phyloP scores from a whole-genome alignment of 768 basidiomycete genomes.

The Kwoniella dendrophila region DNA sequence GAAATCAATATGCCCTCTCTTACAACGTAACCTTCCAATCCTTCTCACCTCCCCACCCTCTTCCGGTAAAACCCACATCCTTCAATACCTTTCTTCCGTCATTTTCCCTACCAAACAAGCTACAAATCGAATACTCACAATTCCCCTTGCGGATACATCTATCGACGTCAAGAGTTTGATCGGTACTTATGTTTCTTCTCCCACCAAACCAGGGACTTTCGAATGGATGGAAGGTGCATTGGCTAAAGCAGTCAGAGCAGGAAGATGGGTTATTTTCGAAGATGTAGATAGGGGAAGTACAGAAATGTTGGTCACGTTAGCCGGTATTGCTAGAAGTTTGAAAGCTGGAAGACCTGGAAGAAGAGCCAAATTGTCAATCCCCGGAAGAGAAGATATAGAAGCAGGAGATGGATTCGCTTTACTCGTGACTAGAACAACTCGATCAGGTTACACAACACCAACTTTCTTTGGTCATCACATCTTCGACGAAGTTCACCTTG shows the following conservation, averaged over 20 bases:
- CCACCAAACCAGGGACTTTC: conserved; percentile 78
- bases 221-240: conserved; percentile 96
- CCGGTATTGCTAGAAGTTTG: conserved; percentile 74
- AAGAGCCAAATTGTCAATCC: conserved; percentile 66
- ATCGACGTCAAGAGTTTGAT: conserved; percentile 89
- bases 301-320: conserved; percentile 84
- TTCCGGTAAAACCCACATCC: conserved; percentile 79
- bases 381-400: conserved; percentile 71
- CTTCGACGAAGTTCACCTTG: conserved; percentile 70
- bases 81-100: conserved; percentile 72
- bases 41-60: conserved; percentile 84
- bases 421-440: conserved; percentile 75
- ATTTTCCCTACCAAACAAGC: conserved; percentile 62
- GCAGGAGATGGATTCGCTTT: conserved; percentile 80
- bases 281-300: conserved; percentile 87
- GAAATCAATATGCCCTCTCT: conserved; percentile 65
- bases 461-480: conserved; percentile 84
- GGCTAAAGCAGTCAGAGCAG: conserved; percentile 82
- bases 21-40: conserved; percentile 72
- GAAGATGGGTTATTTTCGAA: conserved; percentile 88
- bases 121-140: conserved; percentile 72
- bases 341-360: conserved; percentile 69
- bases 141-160: conserved; percentile 93
- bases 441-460: conserved; percentile 64
- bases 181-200: conserved; percentile 88